phyloP scores from a whole-genome alignment of 2,329 filamentous ascomycete species.

The Camptophora hylomeconis region DNA sequence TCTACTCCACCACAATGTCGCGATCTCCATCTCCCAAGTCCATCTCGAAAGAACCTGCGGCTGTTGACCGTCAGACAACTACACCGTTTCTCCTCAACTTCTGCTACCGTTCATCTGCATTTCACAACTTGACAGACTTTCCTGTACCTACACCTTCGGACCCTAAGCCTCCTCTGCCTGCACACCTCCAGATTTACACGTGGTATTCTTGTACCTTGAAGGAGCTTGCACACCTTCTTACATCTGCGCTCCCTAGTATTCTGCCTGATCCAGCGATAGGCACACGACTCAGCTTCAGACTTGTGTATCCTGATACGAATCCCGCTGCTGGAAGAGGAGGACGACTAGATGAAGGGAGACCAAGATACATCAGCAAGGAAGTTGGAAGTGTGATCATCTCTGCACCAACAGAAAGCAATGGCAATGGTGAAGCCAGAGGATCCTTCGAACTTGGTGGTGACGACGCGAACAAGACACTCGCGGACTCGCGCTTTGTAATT shows the following conservation, averaged over 20 bases:
- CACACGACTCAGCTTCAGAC: conserved; percentile 73
- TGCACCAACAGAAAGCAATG: conserved; percentile 33
- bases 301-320: conserved; percentile 67
- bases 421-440: conserved; percentile 18
- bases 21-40: conserved; percentile 12
- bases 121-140: conserved; percentile 44
- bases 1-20: conserved; percentile 13
- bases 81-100: conserved; percentile 76
- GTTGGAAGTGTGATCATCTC: conserved; percentile 66
- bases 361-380: conserved; percentile 64
- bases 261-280: conserved; percentile 65
- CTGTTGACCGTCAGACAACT: conserved; percentile 53
- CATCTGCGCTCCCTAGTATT: conserved; percentile 51
- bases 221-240: conserved; percentile 68
- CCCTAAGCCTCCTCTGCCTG: conserved; percentile 42
- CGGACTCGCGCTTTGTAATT: conserved; percentile 68
- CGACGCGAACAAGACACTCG: conserved; percentile 59
- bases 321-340: conserved; percentile 25
- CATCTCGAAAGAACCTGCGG: conserved; percentile 3
- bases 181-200: conserved; percentile 70
- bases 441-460: conserved; percentile 36
- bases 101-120: conserved; percentile 64
- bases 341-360: conserved; percentile 26
- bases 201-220: conserved; percentile 69
- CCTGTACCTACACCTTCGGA: conserved; percentile 37